Percentiles rank a stretch among this genome's conserved stretches.
phyloP scores from a whole-genome alignment of 306 rosid species.

The Pterocarpus santalinus region DNA sequence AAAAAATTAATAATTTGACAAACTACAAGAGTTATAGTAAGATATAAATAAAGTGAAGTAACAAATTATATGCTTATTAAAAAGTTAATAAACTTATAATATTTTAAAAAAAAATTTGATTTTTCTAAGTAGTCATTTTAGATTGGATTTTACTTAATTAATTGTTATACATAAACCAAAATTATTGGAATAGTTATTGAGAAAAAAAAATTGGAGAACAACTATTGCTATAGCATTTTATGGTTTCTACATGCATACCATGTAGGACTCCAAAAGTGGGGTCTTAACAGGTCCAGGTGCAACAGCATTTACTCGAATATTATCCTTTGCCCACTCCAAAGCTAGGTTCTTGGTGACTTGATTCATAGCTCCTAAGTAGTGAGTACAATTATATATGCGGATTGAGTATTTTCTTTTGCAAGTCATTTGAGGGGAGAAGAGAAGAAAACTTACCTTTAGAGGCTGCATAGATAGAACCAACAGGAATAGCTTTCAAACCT shows the following conservation, averaged over 20 bases:
- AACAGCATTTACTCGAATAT: slow-evolving; percentile 53
- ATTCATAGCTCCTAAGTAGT: slow-evolving; percentile 62
- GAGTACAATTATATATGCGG: background rate
- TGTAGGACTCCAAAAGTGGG: background rate
- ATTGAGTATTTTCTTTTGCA: background rate
- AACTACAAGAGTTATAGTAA: too few relatives aligned
- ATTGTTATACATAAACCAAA: background rate
- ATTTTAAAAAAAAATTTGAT: too few relatives aligned
- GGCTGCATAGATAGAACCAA: slow-evolving; percentile 58
- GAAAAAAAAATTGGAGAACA: background rate
- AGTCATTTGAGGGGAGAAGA: background rate
- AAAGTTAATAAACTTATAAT: too few relatives aligned
- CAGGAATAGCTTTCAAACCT: slow-evolving; percentile 50
- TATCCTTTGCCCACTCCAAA: slow-evolving; percentile 71
- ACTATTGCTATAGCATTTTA: background rate
- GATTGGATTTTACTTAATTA: too few relatives aligned
- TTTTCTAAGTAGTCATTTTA: too few relatives aligned
- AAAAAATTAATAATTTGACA: too few relatives aligned
- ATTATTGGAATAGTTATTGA: background rate
- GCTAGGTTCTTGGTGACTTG: slow-evolving; percentile 69
- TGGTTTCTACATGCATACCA: slow-evolving; percentile 17
- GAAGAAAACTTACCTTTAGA: slow-evolving; percentile 59
- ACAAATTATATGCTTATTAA: too few relatives aligned
- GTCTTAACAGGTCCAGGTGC: slow-evolving; percentile 57
- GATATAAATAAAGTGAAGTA: too few relatives aligned